Evolutionary conservation across 495 filamentous ascomycete species (phyloP).

Genomic region (Neurospora discreta): DNA sequence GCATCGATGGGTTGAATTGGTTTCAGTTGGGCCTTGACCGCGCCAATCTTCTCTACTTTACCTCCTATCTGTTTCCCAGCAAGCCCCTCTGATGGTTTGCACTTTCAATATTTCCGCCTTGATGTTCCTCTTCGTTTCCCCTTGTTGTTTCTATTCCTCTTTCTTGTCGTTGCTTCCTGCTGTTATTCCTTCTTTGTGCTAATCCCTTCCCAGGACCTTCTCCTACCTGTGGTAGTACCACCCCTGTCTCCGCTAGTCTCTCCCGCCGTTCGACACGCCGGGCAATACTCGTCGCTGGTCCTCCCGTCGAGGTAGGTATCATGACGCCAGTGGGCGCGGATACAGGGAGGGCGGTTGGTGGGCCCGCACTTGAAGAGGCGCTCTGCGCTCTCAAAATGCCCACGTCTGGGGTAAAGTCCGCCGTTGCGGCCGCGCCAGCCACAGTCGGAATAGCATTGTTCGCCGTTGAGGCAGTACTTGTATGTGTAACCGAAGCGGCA

Average conservation of each 20-base stretch:
- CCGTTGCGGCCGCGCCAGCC: background rate
- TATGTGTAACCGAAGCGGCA: background rate
- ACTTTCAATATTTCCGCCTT: background rate
- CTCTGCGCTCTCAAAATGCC: background rate
- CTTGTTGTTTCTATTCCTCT: background rate
- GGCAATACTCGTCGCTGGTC: background rate
- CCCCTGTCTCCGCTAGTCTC: background rate
- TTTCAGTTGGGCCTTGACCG: background rate
- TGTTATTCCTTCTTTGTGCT: background rate
- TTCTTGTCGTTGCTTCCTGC: background rate
- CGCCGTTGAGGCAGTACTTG: background rate
- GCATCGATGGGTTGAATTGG: background rate
- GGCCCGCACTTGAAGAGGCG: background rate
- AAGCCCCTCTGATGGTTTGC: background rate
- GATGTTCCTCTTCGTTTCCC: background rate
- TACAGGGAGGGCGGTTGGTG: background rate
- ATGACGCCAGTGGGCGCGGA: background rate
- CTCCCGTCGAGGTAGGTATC: background rate
- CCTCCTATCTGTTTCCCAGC: background rate
- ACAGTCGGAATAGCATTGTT: background rate
- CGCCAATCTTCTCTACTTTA: background rate
- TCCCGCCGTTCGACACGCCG: background rate
- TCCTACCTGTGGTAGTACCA: background rate
- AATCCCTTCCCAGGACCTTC: background rate
- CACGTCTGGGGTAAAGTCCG: background rate